These are phyloP conservation scores for Stentor roeselii DNA, from an alignment of 73 alveolate species.

Conservation along the genomic window DNA sequence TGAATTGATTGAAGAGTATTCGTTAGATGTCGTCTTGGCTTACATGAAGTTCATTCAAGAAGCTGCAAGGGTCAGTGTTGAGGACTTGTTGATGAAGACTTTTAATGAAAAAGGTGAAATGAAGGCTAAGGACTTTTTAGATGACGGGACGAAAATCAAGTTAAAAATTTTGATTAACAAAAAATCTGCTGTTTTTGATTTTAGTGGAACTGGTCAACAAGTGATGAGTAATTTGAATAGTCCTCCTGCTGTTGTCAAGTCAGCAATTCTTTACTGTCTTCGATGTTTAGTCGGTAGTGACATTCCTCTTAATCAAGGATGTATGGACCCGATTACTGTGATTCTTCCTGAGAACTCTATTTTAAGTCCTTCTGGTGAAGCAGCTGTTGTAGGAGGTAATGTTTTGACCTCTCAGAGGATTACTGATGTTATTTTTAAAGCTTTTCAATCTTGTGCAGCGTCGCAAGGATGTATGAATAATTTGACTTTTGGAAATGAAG, in stretches of 20 bases:
- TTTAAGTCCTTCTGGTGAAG: constrained; percentile 60
- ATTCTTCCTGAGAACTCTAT: constrained; percentile 59
- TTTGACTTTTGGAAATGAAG: constrained; percentile 75
- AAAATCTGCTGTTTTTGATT: constrained; percentile 71
- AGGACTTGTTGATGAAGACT: constrained; percentile 59
- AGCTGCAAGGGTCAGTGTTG: constrained; percentile 74
- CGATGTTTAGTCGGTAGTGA: constrained; percentile 83
- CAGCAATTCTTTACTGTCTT: constrained; percentile 84
- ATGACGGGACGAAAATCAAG: constrained; percentile 67
- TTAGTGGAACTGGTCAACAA: constrained; percentile 50
- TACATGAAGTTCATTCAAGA: constrained; percentile 76
- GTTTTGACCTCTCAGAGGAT: constrained; percentile 79
- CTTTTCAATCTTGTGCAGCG: constrained; percentile 80
- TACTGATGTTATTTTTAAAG: constrained; percentile 78
- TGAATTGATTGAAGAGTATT: constrained; percentile 59
- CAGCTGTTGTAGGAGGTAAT: constrained; percentile 93
- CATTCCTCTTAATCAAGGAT: constrained; percentile 88
- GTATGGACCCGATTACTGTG: constrained; percentile 78
- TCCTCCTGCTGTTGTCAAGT: constrained; percentile 67
- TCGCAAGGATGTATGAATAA: constrained; percentile 91
- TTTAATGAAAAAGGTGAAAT: constrained; percentile 47
- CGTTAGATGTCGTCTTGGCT: constrained; percentile 64
- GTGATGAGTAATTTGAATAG: constrained; percentile 70
- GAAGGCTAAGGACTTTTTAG: constrained; percentile 74
- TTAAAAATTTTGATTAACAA: constrained; percentile 57